Conservation (phyloP, 805 yeast genomes). For the Dipodascus geniculatus region DNA sequence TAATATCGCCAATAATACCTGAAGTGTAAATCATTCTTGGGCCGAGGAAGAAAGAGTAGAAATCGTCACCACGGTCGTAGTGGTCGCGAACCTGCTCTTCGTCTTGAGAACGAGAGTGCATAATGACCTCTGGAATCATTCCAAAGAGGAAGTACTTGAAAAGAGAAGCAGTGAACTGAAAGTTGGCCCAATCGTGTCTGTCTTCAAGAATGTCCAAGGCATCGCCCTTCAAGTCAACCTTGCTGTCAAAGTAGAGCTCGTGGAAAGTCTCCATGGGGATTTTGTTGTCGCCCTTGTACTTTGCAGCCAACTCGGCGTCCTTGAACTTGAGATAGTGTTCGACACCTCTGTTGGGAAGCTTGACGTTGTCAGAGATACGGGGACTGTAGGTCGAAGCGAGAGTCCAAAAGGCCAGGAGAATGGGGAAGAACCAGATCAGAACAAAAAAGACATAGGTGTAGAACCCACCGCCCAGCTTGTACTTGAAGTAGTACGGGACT, state of each 20-base stretch:
- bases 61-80: conserved; percentile 93
- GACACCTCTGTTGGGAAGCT: conserved; percentile 65
- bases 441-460: conserved; percentile 53
- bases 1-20: conserved; percentile 67
- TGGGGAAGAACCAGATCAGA: conserved; percentile 48
- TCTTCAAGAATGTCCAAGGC: conserved; percentile 71
- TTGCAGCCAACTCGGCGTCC: conserved; percentile 51
- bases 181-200: conserved; percentile 86
- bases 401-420: conserved; percentile 77
- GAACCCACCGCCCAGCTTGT: conserved; percentile 50
- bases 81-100: conserved; percentile 95
- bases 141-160: conserved; percentile 76
- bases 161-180: conserved; percentile 63
- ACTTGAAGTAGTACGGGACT: conserved; percentile 51
- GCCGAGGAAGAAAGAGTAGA: conserved; percentile 87
- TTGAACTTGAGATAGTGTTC: conserved; percentile 75
- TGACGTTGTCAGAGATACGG: conserved; percentile 64
- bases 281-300: conserved; percentile 62
- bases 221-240: conserved; percentile 83
- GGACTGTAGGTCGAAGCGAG: conserved; percentile 67
- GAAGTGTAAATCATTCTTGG: conserved; percentile 92
- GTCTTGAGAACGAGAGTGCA: conserved; percentile 89
- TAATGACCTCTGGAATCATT: conserved; percentile 83
- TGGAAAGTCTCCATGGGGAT: conserved; percentile 91
- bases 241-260: conserved; percentile 71